Percentiles rank a stretch among this genome's conserved stretches.
Conservation (phyloP, 768 basidiomycete genomes). For the Lyophyllum decastes region DNA sequence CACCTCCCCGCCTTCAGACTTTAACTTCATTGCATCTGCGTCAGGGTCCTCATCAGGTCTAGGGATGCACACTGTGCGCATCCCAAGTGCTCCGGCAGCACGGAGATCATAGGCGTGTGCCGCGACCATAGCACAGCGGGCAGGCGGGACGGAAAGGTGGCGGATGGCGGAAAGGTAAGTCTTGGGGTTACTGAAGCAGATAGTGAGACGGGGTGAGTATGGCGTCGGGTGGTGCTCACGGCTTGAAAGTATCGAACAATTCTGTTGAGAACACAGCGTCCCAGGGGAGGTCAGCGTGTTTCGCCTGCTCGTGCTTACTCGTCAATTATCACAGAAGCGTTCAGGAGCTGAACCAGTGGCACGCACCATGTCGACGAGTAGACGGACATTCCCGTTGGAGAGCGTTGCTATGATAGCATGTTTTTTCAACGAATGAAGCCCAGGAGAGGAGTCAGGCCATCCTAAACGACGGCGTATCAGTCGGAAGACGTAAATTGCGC, state of each 20-base stretch:
- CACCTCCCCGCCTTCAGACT: slow-evolving; percentile 57
- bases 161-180: slow-evolving; percentile 50
- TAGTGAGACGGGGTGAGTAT: neutral
- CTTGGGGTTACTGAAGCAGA: slow-evolving; percentile 42
- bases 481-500: neutral
- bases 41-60: slow-evolving; percentile 39
- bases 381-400: slow-evolving; percentile 65
- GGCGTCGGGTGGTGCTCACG: slow-evolving; percentile 39
- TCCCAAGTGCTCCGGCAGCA: slow-evolving; percentile 50
- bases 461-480: slow-evolving; percentile 30
- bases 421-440: slow-evolving; percentile 53
- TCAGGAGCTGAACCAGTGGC: neutral
- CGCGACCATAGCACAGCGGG: slow-evolving; percentile 64
- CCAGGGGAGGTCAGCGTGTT: slow-evolving; percentile 62
- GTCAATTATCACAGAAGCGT: neutral
- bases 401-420: slow-evolving; percentile 50
- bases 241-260: slow-evolving; percentile 63
- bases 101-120: slow-evolving; percentile 60
- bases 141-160: slow-evolving; percentile 50
- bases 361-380: slow-evolving; percentile 62
- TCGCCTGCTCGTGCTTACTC: slow-evolving; percentile 44
- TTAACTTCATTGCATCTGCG: slow-evolving; percentile 34
- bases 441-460: slow-evolving; percentile 56
- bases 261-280: slow-evolving; percentile 63
- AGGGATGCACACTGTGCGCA: slow-evolving; percentile 61